phyloP scores from a whole-genome alignment of 495 filamentous ascomycete genomes.

The Talaromyces liani region DNA sequence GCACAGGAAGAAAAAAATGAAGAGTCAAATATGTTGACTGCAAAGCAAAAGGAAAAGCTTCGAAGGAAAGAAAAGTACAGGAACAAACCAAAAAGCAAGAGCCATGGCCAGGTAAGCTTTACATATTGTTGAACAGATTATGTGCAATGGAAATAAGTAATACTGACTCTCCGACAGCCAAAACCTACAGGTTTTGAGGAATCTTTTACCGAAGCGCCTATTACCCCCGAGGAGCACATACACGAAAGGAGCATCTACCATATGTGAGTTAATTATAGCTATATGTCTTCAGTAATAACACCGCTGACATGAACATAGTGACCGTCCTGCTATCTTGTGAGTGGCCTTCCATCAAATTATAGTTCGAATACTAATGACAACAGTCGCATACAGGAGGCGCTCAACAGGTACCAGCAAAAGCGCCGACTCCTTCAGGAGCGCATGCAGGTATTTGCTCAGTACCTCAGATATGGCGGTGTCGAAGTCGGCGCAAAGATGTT shows the following conservation, averaged over 20 bases:
- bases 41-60: conserved; percentile 5
- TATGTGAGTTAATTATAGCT: conserved; percentile 27
- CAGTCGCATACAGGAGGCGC: conserved; percentile 77
- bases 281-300: too few species aligned
- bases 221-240: conserved; percentile 57
- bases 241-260: conserved; percentile 56
- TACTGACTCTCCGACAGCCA: conserved; percentile 19
- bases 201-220: conserved; percentile 67
- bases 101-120: conserved; percentile 28
- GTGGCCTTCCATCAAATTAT: not conserved
- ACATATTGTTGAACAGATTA: not conserved
- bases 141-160: not conserved
- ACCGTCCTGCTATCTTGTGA: conserved; percentile 34
- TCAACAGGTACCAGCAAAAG: conserved; percentile 69
- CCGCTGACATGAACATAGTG: conserved; percentile 15
- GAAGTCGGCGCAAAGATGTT: conserved; percentile 60
- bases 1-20: not conserved
- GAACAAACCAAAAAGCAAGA: conserved; percentile 37
- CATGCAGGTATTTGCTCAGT: conserved; percentile 64
- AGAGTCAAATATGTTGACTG: not conserved
- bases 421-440: conserved; percentile 62
- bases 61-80: conserved; percentile 26
- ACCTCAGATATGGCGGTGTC: conserved; percentile 79
- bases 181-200: conserved; percentile 61
- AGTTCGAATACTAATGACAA: not conserved